phyloP scores from a whole-genome alignment of 768 basidiomycete genomes.

The Gymnopilus dilepis region DNA sequence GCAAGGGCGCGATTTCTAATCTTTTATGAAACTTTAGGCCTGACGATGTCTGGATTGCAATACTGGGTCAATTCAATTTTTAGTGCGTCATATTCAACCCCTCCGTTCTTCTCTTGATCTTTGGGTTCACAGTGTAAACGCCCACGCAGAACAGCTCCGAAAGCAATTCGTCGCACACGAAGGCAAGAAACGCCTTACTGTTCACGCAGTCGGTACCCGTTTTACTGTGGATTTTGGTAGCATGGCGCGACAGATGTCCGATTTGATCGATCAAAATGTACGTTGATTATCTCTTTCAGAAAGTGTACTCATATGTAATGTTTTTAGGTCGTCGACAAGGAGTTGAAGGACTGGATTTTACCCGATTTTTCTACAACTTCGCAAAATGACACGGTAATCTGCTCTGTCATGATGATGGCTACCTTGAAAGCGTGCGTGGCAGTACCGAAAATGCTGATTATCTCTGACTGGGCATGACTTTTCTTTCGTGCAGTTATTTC shows the following conservation, averaged over 20 bases:
- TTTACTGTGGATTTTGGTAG: slow-evolving; percentile 35
- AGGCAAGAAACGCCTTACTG: slow-evolving; percentile 34
- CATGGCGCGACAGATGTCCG: slow-evolving; percentile 35
- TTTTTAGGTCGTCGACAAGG: slow-evolving; percentile 22
- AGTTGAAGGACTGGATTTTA: slow-evolving; percentile 25
- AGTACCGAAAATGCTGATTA: too few species aligned
- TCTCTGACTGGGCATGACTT: too few species aligned
- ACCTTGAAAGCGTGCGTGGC: slow-evolving; percentile 20
- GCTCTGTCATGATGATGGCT: slow-evolving; percentile 26
- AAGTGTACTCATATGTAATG: background rate
- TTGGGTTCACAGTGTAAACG: slow-evolving; percentile 14
- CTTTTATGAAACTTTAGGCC: slow-evolving; percentile 8
- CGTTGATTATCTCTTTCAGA: background rate
- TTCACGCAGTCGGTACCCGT: slow-evolving; percentile 21
- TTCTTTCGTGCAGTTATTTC: slow-evolving; percentile 24
- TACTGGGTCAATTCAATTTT: slow-evolving; percentile 40
- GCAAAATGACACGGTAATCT: slow-evolving; percentile 22
- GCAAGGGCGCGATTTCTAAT: background rate
- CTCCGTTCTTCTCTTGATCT: slow-evolving; percentile 7
- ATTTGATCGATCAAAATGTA: slow-evolving; percentile 29
- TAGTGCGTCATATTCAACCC: slow-evolving; percentile 31
- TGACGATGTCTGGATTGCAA: slow-evolving; percentile 45
- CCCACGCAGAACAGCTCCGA: slow-evolving; percentile 35
- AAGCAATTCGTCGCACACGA: slow-evolving; percentile 38
- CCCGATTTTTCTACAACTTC: slow-evolving; percentile 21